Percentiles rank a stretch among this genome's conserved stretches.
These are phyloP conservation scores for Fusarium drepaniforme DNA, from an alignment of 2,329 filamentous ascomycete species.

Conservation along the genomic window DNA sequence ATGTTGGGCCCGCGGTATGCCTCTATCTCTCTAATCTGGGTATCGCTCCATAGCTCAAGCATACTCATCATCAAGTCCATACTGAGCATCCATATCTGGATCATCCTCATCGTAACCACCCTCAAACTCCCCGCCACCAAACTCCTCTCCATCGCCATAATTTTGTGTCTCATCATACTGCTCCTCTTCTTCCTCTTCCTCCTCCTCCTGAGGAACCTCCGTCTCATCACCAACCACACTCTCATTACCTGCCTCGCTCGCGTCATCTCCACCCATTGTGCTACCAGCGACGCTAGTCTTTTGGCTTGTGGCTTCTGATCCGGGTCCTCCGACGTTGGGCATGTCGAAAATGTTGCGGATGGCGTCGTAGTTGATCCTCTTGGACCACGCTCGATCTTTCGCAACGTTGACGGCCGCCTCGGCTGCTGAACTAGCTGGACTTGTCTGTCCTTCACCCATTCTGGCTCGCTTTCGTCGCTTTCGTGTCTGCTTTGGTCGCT, in stretches of 20 bases:
- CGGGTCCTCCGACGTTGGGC: constrained; percentile 57
- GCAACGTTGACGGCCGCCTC: constrained; percentile 78
- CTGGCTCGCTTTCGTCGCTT: constrained; percentile 67
- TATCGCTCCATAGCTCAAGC: constrained; percentile 31
- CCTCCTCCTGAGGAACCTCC: constrained; percentile 48
- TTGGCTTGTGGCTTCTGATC: constrained; percentile 63
- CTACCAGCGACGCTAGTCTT: constrained; percentile 55
- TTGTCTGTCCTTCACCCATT: constrained; percentile 74
- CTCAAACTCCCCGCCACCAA: constrained; percentile 45
- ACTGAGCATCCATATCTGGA: constrained; percentile 53
- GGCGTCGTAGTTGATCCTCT: constrained; percentile 80
- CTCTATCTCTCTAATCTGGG: constrained; percentile 23
- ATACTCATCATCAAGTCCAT: constrained; percentile 50
- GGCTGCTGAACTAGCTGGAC: constrained; percentile 74
- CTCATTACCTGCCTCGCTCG: constrained; percentile 50
- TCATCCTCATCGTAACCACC: constrained; percentile 54
- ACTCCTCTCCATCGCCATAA: constrained; percentile 49
- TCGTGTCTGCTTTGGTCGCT: constrained; percentile 68
- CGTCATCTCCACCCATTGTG: constrained; percentile 51
- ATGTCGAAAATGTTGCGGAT: constrained; percentile 69
- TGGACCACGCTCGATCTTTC: constrained; percentile 76
- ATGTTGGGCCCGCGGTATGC: background rate
- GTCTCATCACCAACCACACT: constrained; percentile 51
- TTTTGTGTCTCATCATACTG: constrained; percentile 51
- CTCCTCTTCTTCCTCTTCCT: constrained; percentile 53